A percentile compares a stretch with the other conserved stretches of the same genome.
Conservation (phyloP, 805 yeast genomes). For the Metschnikowia reukaufii region DNA sequence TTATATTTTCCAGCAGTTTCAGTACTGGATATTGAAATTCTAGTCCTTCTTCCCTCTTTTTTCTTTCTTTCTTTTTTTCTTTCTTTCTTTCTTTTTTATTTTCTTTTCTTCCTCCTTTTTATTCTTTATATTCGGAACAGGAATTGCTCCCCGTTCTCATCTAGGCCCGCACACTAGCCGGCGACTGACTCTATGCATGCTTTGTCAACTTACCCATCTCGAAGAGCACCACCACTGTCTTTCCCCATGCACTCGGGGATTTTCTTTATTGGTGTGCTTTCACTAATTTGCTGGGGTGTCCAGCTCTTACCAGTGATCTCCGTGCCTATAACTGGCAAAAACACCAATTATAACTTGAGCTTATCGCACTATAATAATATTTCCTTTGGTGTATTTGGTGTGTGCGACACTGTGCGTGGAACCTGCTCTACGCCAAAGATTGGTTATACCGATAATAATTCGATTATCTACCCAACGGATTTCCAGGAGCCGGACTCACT, state of each 20-base stretch:
- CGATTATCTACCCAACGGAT: constrained; percentile 8
- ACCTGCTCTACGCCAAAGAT: constrained; percentile 35
- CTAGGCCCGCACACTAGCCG: not conserved
- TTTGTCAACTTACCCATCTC: constrained; percentile 1
- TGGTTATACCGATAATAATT: constrained; percentile 32
- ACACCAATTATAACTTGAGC: constrained; percentile 24
- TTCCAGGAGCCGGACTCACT: constrained; percentile 3
- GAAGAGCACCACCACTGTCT: constrained; percentile 3
- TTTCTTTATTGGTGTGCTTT: constrained; percentile 27
- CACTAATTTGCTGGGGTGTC: constrained; percentile 32
- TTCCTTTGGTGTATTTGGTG: constrained; percentile 46
- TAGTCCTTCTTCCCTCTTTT: not conserved
- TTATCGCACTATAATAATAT: constrained; percentile 33
- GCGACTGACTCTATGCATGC: constrained; percentile 9
- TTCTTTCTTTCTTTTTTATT: not conserved
- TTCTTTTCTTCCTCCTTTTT: not conserved
- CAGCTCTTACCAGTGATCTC: constrained; percentile 43
- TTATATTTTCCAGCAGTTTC: too few relatives aligned
- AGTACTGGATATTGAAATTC: not conserved
- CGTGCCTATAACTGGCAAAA: constrained; percentile 40
- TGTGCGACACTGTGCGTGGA: constrained; percentile 31
- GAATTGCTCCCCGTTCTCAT: not conserved
- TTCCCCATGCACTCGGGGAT: constrained; percentile 33
- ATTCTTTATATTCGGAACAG: not conserved
- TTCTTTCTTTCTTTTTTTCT: not conserved